Evolutionary conservation across 2,329 filamentous ascomycete species (phyloP).

Genomic region (Macrophomina tecta): DNA sequence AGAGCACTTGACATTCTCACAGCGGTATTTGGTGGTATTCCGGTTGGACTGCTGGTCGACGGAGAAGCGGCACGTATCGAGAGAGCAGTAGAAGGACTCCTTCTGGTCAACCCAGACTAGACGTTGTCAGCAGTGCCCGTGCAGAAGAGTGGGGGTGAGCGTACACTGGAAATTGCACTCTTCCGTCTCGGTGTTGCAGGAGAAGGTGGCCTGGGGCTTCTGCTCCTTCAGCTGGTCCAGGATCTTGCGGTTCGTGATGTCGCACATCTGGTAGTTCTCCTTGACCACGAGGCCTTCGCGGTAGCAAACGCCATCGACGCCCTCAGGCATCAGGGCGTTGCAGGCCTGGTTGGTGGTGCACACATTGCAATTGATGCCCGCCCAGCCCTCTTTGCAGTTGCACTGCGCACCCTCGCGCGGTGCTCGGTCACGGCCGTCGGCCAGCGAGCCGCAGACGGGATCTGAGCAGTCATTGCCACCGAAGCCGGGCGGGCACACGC

Average conservation of each 20-base stretch:
- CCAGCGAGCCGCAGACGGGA: constrained; percentile 88
- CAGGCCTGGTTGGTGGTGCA: constrained; percentile 85
- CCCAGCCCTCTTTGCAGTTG: constrained; percentile 91
- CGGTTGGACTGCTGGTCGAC: constrained; percentile 70
- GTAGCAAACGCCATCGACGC: constrained; percentile 87
- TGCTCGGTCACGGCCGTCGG: constrained; percentile 78
- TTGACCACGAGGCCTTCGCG: constrained; percentile 88
- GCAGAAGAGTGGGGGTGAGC: constrained; percentile 38
- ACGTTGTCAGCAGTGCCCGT: constrained; percentile 36
- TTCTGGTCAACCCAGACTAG: constrained; percentile 90
- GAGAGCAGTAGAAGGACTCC: constrained; percentile 95
- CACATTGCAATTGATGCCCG: constrained; percentile 95
- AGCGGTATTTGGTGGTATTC: constrained; percentile 86
- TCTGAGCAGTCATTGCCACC: constrained; percentile 92
- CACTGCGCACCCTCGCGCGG: constrained; percentile 73
- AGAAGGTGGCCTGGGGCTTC: constrained; percentile 93
- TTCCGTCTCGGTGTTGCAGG: constrained; percentile 75
- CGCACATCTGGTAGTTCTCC: constrained; percentile 96
- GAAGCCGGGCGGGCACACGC: constrained; percentile 88
- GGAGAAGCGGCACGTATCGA: constrained; percentile 78
- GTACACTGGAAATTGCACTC: constrained; percentile 94
- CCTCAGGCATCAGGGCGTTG: constrained; percentile 83
- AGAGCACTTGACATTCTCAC: constrained; percentile 81
- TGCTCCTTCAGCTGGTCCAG: constrained; percentile 81
- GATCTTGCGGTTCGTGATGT: constrained; percentile 96